These are phyloP conservation scores for Berkeleyomyces basicola DNA, from an alignment of 2,329 filamentous ascomycete species.

Conservation along the genomic window DNA sequence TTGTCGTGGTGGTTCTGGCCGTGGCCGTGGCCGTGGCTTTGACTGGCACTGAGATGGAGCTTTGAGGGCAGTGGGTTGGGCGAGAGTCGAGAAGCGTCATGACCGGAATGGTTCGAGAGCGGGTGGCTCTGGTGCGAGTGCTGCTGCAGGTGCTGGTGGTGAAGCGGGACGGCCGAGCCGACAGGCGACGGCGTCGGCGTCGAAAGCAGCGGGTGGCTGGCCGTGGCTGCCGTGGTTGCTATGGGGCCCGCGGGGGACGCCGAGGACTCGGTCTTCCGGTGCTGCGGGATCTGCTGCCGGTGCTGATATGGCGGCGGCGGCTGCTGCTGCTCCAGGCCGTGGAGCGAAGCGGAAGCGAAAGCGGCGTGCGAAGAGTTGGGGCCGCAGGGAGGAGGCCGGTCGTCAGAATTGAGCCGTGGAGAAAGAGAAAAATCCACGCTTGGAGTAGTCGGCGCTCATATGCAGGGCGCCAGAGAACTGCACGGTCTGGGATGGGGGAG, in stretches of 20 bases:
- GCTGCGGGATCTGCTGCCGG: neutral
- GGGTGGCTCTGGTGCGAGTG: neutral
- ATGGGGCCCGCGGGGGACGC: conserved; percentile 4
- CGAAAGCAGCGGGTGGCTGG: conserved; percentile 8
- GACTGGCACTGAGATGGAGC: neutral
- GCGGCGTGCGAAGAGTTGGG: conserved; percentile 1
- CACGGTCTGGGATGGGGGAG: neutral
- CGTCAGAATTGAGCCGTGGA: conserved; percentile 13
- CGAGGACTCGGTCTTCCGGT: neutral
- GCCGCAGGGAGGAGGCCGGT: conserved; percentile 11
- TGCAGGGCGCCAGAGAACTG: conserved; percentile 13
- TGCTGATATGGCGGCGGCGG: neutral
- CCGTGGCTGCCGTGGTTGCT: conserved; percentile 5
- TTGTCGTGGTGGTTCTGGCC: conserved; percentile 15
- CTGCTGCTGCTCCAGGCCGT: conserved; percentile 1
- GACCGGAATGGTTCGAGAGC: neutral
- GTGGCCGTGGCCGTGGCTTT: conserved; percentile 2
- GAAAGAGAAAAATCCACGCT: conserved; percentile 13
- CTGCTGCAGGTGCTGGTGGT: conserved; percentile 8
- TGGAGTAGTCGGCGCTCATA: conserved; percentile 11
- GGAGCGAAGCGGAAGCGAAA: neutral
- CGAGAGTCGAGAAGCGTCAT: conserved; percentile 11
- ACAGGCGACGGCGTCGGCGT: conserved; percentile 10
- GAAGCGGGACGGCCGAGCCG: conserved; percentile 8
- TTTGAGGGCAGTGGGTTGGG: conserved; percentile 5